These are phyloP conservation scores for Ceratocystis alfenasii DNA, from an alignment of 2,329 filamentous ascomycete genomes.

Conservation along the genomic window DNA sequence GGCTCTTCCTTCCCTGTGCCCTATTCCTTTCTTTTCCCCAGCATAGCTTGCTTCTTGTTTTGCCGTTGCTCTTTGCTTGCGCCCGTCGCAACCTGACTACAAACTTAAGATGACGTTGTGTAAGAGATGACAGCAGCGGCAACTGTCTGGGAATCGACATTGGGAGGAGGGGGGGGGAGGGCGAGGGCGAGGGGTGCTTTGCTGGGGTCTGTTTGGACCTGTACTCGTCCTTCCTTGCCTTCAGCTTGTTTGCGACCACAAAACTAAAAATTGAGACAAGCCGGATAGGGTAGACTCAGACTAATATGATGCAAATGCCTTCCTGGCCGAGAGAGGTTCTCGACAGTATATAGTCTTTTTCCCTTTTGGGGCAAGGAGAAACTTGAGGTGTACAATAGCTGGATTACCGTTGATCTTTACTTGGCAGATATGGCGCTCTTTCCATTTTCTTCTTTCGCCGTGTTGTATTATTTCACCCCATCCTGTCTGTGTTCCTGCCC, in stretches of 20 bases:
- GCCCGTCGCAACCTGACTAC: not conserved
- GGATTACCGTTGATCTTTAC: not conserved
- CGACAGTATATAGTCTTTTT: not conserved
- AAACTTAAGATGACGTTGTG: not conserved
- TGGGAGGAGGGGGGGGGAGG: not conserved
- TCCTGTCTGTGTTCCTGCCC: not conserved
- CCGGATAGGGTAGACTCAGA: too few species aligned
- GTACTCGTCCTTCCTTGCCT: not conserved
- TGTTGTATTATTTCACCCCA: too few species aligned
- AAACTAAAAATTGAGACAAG: too few species aligned
- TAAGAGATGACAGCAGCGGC: not conserved
- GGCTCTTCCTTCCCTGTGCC: slow-evolving; percentile 3
- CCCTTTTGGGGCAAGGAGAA: not conserved
- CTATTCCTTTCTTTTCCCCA: not conserved
- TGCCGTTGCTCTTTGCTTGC: not conserved
- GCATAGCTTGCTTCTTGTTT: not conserved
- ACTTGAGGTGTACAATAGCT: not conserved
- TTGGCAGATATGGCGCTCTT: not conserved
- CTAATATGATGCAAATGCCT: too few species aligned
- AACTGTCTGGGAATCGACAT: not conserved
- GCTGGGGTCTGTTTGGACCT: not conserved
- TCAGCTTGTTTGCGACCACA: not conserved
- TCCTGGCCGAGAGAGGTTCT: too few species aligned
- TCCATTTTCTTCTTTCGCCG: not conserved
- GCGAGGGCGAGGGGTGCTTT: not conserved